phyloP scores from a whole-genome alignment of 2,329 filamentous ascomycete species.

The Taxawa tesnikishii region DNA sequence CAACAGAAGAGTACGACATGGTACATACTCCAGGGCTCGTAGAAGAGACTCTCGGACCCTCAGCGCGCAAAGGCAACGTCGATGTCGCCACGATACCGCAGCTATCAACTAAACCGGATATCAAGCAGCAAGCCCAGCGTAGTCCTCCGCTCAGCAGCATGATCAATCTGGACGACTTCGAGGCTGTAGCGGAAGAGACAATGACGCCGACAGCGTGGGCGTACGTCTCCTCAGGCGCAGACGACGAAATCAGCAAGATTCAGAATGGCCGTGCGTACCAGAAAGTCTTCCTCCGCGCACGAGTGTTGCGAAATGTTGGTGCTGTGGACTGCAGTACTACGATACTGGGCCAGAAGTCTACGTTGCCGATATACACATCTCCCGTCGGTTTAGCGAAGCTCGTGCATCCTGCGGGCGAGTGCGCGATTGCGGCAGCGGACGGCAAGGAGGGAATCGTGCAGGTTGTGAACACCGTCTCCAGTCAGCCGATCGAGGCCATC shows the following conservation, averaged over 20 bases:
- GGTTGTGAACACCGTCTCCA: conserved; percentile 16
- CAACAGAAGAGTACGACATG: conserved; percentile 38
- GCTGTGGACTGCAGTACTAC: conserved; percentile 18
- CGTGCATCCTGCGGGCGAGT: conserved; percentile 20
- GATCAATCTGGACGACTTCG: conserved; percentile 33
- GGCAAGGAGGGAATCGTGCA: conserved; percentile 15
- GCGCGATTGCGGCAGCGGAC: conserved; percentile 15
- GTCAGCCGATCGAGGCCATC: conserved; percentile 16
- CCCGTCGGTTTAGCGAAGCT: conserved; percentile 19
- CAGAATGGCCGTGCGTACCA: conserved; percentile 27
- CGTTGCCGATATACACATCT: conserved; percentile 21
- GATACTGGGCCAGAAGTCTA: conserved; percentile 16
- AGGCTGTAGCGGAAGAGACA: conserved; percentile 21
- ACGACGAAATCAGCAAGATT: conserved; percentile 30
- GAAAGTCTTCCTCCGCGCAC: conserved; percentile 30
- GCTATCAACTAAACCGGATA: conserved; percentile 10
- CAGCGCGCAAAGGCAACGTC: conserved; percentile 21
- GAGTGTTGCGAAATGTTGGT: conserved; percentile 27
- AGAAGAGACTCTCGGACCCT: conserved; percentile 25
- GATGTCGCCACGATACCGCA: conserved; percentile 7
- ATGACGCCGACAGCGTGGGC: conserved; percentile 26
- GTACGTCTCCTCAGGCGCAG: conserved; percentile 34
- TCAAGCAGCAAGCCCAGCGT: conserved; percentile 15
- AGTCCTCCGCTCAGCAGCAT: conserved; percentile 33
- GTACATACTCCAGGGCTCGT: conserved; percentile 35